Base-by-base conservation (phyloP, 2,329 filamentous ascomycete species). In the Colletotrichum acutatum region DNA sequence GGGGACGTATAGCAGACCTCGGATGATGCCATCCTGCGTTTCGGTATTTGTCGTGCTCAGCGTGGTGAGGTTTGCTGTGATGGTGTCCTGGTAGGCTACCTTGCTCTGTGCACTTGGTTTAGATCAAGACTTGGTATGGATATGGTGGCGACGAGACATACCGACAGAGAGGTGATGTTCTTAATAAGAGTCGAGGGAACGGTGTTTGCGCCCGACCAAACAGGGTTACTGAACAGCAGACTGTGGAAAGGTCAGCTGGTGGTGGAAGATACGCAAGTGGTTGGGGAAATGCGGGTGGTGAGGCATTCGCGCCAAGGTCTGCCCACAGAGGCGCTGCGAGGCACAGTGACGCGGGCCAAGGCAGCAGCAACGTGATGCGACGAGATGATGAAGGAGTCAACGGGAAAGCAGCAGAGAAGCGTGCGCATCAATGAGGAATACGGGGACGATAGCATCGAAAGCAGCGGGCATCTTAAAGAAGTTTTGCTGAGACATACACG, bases 1-100 rank as follows among this genome's bases (percentile, higher is more conserved):
- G 5, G 96, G 97, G 2, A 97, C 93, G 81, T 97, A 98, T 70
- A 98, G 88, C 19, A 98, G 89, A 74, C 96, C 96, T 75, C 90
- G 89, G 46, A 97, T 90, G 66, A 90, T 85, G 67, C 89, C 89
- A 75, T 92, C 90, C 52, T 86, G 81, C 9, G 86, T 86, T 37
- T 89, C 86, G 65, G 90, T 87, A 79, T 90, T 91, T 74, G 90
- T 93, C 37, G 89, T 90, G 3, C 94, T 94, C 16, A 98, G 86
- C 0, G 94, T 97, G 57, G 92, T 94, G 64, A 98, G 88, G 77
- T 93, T 93, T 70, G 82, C 82, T 24, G 80, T 76, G 66, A 90
- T 81, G 57, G 84, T 83, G 72, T 87, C 83, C 71, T 90, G 85
- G 78, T 90, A 90, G 68, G 87, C 86, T 78, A 90, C 80, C 72